phyloP scores from a whole-genome alignment of 2,329 filamentous ascomycete genomes.

The Fusarium verrucosum region DNA sequence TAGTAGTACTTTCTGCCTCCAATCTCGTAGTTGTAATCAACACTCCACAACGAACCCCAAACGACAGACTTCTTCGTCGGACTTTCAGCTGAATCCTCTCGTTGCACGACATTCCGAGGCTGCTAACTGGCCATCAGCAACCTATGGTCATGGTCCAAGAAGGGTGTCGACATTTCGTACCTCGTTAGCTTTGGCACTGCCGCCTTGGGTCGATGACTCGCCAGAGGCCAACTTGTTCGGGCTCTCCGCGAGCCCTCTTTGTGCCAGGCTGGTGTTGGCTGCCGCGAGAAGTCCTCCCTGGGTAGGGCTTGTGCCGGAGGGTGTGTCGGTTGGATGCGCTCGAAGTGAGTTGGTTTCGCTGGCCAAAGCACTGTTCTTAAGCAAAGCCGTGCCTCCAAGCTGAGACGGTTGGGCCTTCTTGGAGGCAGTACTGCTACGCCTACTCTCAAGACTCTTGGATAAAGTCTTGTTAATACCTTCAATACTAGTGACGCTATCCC shows the following conservation, averaged over 20 bases:
- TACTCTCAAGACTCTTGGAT: conserved; percentile 89
- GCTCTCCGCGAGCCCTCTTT: conserved; percentile 25
- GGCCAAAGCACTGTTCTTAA: conserved; percentile 62
- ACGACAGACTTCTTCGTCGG: conserved; percentile 63
- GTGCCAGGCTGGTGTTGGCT: conserved; percentile 35
- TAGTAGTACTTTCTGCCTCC: conserved; percentile 44
- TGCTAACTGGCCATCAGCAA: conserved; percentile 47
- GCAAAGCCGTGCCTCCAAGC: conserved; percentile 52
- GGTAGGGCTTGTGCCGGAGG: conserved; percentile 53
- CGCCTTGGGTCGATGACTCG: conserved; percentile 40
- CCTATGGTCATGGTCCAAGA: conserved; percentile 59
- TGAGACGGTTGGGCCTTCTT: conserved; percentile 75
- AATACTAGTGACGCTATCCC: conserved; percentile 64
- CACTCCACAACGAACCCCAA: conserved; percentile 70
- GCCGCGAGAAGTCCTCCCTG: conserved; percentile 45
- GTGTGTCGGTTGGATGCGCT: conserved; percentile 56
- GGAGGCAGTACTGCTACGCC: conserved; percentile 86
- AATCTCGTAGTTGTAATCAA: conserved; percentile 66
- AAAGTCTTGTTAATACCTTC: conserved; percentile 80
- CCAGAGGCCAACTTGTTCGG: conserved; percentile 40
- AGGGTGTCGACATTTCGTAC: conserved; percentile 65
- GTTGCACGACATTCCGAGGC: conserved; percentile 46
- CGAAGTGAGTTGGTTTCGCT: conserved; percentile 69
- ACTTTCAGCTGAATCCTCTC: conserved; percentile 53
- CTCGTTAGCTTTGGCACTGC: conserved; percentile 52